Evolutionary conservation across 306 rosid genomes (phyloP).

Genomic region (Acacia acuminata): DNA sequence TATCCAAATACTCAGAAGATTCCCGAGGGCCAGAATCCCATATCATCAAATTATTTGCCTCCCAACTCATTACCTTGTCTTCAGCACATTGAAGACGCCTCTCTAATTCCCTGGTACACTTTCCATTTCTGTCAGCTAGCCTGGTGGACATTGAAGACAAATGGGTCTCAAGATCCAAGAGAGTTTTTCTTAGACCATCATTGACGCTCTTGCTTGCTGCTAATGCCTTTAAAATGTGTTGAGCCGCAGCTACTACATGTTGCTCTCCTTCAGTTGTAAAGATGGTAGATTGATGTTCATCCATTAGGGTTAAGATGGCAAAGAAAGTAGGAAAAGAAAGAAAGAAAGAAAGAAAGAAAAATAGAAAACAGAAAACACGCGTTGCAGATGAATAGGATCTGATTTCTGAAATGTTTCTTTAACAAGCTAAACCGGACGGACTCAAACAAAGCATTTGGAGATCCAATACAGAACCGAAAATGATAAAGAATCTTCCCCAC

Average conservation of each 20-base stretch:
- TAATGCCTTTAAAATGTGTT: constrained; percentile 58
- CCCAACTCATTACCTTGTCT: constrained; percentile 52
- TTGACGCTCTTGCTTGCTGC: constrained; percentile 42
- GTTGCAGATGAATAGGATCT: constrained; percentile 17
- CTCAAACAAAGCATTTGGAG: not conserved
- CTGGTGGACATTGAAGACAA: constrained; percentile 48
- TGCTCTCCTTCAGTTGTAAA: constrained; percentile 49
- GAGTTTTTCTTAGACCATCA: constrained; percentile 54
- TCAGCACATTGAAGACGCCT: constrained; percentile 41
- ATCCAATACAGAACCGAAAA: not conserved
- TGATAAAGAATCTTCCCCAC: not conserved
- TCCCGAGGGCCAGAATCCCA: constrained; percentile 51
- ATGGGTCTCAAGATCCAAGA: constrained; percentile 54
- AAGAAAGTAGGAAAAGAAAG: not conserved
- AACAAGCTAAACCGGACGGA: not conserved
- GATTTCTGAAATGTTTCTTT: not conserved
- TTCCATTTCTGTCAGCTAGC: constrained; percentile 32
- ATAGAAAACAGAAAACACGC: constrained; percentile 7
- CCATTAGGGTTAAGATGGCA: constrained; percentile 41
- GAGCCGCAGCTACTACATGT: constrained; percentile 61
- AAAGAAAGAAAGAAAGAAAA: not conserved
- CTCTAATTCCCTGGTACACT: constrained; percentile 37
- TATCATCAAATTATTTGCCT: constrained; percentile 35
- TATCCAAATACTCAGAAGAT: constrained; percentile 44
- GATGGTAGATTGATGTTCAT: constrained; percentile 36